Evolutionary conservation across 768 basidiomycete genomes (phyloP), one percentile per base, ranked within the genome.

Genomic region (Saitozyma sp.): DNA sequence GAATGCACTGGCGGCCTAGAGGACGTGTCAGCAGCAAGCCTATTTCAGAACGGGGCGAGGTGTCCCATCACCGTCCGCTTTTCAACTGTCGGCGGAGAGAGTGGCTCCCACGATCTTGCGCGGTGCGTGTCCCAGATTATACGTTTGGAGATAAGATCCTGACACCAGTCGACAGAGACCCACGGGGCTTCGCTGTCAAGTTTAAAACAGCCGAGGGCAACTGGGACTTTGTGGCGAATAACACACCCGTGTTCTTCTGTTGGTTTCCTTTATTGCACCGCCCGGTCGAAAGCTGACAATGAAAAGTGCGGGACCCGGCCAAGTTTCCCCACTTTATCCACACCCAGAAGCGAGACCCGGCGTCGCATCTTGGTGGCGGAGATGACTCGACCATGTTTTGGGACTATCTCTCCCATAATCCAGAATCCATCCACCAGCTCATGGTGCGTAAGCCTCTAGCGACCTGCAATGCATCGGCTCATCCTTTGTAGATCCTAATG

Each of bases 351-450:
- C 67, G 71, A 86, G 88, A 86, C 78, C 94, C 94, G 13, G 90
- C 91, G 76, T 94, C 92, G 8, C 90, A 97, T 80, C 80, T 94
- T 70, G 92, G 89, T 79, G 91, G 92, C 82, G 76, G 88, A 52
- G 89, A 92, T 58, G 70, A 73, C 54, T 66, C 68, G 13, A 75
- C 72, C 78, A 85, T 85, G 84, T 93, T 74, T 76, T 78, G 68
- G 76, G 89, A 91, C 17, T 90, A 82, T 68, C 71, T 79, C n/a
- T 67, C 67, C 5, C 75, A 76, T 61, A 81, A 82, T 70, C 81
- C 82, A 17, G 82, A 83, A 67, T 77, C 79, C 5, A 68, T 81
- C 48, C 82, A 83, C 61, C 82, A 83, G 64, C 78, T 82, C 59
- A 78, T 82, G 78, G 67, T 69, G 51, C 52, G 62, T 62, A n/a